phyloP scores from a whole-genome alignment of 768 basidiomycete species.

The Rhizopogon vinicolor region DNA sequence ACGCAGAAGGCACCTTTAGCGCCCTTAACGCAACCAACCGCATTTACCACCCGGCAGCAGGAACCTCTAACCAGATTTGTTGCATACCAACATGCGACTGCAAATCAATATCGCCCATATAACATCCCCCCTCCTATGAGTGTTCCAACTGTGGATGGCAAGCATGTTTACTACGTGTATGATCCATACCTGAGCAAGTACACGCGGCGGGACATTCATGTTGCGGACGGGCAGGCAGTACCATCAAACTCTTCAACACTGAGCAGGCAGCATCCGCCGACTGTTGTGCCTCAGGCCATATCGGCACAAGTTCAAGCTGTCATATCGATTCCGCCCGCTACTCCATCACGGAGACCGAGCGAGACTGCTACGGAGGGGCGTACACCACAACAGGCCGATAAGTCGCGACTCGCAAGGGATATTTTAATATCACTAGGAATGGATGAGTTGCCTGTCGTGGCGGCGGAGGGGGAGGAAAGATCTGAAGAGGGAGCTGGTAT shows the following conservation, averaged over 20 bases:
- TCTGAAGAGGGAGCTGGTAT: not conserved
- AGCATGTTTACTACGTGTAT: not conserved
- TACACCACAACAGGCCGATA: conserved; percentile 40
- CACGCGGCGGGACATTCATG: no score
- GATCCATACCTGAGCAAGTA: not conserved
- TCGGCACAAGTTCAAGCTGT: not conserved
- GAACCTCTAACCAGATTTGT: not conserved
- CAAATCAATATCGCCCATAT: not conserved
- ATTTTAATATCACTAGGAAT: conserved; percentile 48
- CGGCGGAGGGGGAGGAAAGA: conserved; percentile 1
- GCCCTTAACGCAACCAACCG: not conserved
- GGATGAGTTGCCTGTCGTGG: not conserved
- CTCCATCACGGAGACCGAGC: conserved; percentile 6
- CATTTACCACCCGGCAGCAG: not conserved
- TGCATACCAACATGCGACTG: not conserved
- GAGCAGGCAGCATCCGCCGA: conserved; percentile 3
- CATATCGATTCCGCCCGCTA: not conserved
- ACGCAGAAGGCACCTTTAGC: not conserved
- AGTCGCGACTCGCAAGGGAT: conserved; percentile 49
- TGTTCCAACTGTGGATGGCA: not conserved
- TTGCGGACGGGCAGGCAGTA: not conserved
- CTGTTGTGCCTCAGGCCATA: conserved; percentile 3
- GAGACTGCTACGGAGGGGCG: conserved; percentile 5
- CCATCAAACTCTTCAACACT: not conserved
- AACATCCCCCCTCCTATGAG: not conserved